Conservation (phyloP, 768 basidiomycete species). For the Boletellus ananas region DNA sequence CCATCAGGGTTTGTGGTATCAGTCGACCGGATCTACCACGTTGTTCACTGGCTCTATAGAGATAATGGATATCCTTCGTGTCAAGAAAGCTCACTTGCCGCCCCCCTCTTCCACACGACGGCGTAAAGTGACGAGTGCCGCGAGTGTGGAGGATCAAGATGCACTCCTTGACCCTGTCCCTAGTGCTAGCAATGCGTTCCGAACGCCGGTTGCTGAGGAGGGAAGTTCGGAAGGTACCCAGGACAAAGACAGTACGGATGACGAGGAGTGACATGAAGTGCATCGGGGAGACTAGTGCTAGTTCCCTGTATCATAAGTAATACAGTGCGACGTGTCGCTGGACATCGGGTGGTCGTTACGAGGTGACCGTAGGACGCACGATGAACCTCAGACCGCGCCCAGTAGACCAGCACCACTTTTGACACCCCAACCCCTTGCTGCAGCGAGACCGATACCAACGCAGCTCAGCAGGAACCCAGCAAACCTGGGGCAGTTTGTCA, state of each 20-base stretch:
- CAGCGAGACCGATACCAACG: constrained; percentile 71
- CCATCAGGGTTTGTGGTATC: constrained; percentile 54
- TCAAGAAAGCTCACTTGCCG: constrained; percentile 66
- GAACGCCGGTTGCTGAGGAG: constrained; percentile 18
- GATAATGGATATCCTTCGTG: constrained; percentile 75
- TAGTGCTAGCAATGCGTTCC: constrained; percentile 22
- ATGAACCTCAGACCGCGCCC: constrained; percentile 49
- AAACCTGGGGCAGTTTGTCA: constrained; percentile 46
- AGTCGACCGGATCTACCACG: background rate
- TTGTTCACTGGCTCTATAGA: constrained; percentile 40
- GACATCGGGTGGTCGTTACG: background rate
- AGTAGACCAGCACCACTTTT: constrained; percentile 63
- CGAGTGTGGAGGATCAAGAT: constrained; percentile 43
- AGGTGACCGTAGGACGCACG: background rate
- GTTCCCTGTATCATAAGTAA: constrained; percentile 1
- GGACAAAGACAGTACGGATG: constrained; percentile 15
- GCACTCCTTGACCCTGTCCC: constrained; percentile 21
- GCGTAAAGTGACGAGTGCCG: constrained; percentile 52
- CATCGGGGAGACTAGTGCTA: background rate
- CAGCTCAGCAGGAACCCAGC: constrained; percentile 81
- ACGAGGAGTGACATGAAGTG: constrained; percentile 9
- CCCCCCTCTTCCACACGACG: constrained; percentile 35
- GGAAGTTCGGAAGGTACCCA: constrained; percentile 9
- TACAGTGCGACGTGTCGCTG: background rate
- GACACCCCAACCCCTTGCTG: constrained; percentile 66